These are phyloP conservation scores for Naganishia sp. DNA, from an alignment of 1,284 basidiomycete species.

Conservation along the genomic window DNA sequence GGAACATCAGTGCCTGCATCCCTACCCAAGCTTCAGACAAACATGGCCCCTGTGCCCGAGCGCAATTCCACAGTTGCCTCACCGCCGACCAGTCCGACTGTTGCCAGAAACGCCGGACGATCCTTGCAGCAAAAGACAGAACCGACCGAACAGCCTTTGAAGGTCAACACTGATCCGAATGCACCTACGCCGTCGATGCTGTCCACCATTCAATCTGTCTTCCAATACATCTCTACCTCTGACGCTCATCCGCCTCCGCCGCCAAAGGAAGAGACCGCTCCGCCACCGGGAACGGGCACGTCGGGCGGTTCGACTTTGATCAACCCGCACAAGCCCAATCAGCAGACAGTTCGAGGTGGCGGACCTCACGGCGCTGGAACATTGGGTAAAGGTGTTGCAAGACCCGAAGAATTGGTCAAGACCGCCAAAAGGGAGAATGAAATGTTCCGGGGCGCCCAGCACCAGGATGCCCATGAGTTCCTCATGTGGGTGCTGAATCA, in stretches of 20 bases:
- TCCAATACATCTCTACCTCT: constrained; percentile 65
- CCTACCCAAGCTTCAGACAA: constrained; percentile 17
- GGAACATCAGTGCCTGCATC: constrained; percentile 6
- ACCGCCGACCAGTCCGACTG: constrained; percentile 19
- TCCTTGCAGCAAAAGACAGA: constrained; percentile 37
- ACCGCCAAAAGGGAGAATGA: constrained; percentile 87
- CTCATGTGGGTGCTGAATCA: constrained; percentile 90
- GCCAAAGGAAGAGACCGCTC: constrained; percentile 38
- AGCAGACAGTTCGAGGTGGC: constrained; percentile 44
- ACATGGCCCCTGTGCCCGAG: constrained; percentile 18
- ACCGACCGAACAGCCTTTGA: constrained; percentile 29
- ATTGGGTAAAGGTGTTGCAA: constrained; percentile 74
- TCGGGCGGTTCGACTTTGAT: constrained; percentile 32
- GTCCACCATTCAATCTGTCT: constrained; percentile 86
- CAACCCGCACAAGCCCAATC: constrained; percentile 32
- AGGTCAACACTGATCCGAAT: constrained; percentile 57
- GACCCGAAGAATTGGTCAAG: constrained; percentile 84
- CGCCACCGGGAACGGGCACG: constrained; percentile 26
- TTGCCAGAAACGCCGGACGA: constrained; percentile 27
- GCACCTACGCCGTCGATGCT: constrained; percentile 74
- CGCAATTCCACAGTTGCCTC: constrained; percentile 7
- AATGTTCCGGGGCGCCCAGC: constrained; percentile 79
- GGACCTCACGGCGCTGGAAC: constrained; percentile 52
- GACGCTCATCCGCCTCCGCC: constrained; percentile 50
- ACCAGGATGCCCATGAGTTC: constrained; percentile 97